phyloP scores from a whole-genome alignment of 2,329 filamentous ascomycete genomes.

The Colletotrichum sp. region DNA sequence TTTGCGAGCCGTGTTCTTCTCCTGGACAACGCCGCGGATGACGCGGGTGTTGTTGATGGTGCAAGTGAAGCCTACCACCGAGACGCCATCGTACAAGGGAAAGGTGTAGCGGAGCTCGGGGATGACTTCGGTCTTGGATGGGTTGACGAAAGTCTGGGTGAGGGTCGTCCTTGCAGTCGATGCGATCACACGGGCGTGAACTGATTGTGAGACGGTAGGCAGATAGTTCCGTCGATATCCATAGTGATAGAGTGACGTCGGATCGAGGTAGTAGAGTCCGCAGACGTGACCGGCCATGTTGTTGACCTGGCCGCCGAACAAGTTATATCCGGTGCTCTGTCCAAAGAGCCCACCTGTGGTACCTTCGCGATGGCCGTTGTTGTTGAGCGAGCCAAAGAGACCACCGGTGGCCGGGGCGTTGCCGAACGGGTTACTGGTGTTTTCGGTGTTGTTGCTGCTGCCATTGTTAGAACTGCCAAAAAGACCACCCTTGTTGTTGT shows the following conservation, averaged over 20 bases:
- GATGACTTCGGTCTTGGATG: constrained; percentile 34
- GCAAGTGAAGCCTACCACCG: constrained; percentile 71
- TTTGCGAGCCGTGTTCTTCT: constrained; percentile 64
- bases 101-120: constrained; percentile 68
- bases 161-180: constrained; percentile 53
- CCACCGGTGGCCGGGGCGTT: background rate
- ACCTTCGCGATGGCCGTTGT: background rate
- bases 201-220: constrained; percentile 61
- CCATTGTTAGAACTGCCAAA: background rate
- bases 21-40: constrained; percentile 70
- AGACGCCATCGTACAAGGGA: constrained; percentile 75
- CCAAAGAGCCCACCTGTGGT: background rate
- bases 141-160: constrained; percentile 67
- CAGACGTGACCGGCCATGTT: constrained; percentile 26
- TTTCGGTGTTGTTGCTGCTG: background rate
- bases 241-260: background rate
- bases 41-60: constrained; percentile 60
- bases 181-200: constrained; percentile 65
- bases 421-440: background rate
- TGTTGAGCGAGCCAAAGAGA: background rate
- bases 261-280: constrained; percentile 38
- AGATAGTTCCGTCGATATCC: constrained; percentile 46
- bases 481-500: background rate
- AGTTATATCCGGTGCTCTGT: background rate
- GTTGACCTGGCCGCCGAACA: background rate